Evolutionary conservation across 345 rosid genomes (phyloP).

Genomic region (Excoecaria agallocha): DNA sequence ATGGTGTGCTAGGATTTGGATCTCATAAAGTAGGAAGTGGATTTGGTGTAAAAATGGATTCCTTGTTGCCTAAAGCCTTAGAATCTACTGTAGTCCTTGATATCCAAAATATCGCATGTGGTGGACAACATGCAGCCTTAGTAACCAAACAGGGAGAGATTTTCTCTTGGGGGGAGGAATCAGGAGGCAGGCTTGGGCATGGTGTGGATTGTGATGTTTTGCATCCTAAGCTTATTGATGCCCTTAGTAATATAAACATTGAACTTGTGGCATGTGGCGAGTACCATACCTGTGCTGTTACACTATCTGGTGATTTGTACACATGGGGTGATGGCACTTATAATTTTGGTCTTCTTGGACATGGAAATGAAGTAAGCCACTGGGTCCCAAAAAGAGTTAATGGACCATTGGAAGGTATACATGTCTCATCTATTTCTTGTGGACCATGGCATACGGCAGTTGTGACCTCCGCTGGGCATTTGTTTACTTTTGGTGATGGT

Average conservation of each 20-base stretch:
- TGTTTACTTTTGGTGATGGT: too few relatives aligned
- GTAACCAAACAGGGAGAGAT: too few relatives aligned
- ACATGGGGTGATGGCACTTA: slow-evolving; percentile 78
- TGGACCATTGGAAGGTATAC: slow-evolving; percentile 77
- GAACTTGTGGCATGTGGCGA: slow-evolving; percentile 80
- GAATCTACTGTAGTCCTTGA: too few relatives aligned
- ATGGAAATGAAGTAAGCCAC: slow-evolving; percentile 72
- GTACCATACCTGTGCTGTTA: slow-evolving; percentile 75
- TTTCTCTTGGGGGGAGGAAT: too few relatives aligned
- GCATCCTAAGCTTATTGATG: slow-evolving; percentile 60
- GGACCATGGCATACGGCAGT: slow-evolving; percentile 90
- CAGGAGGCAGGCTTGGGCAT: too few relatives aligned
- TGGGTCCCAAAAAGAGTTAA: slow-evolving; percentile 75
- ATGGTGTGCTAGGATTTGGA: too few relatives aligned
- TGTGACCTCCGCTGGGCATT: slow-evolving; percentile 69
- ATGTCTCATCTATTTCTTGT: slow-evolving; percentile 71
- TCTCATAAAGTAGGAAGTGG: too few relatives aligned
- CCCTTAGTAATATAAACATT: slow-evolving; percentile 56
- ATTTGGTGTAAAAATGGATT: too few relatives aligned
- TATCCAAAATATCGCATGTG: too few relatives aligned
- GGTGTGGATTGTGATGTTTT: too few relatives aligned
- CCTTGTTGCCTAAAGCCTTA: too few relatives aligned
- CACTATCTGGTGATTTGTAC: slow-evolving; percentile 78
- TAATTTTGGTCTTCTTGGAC: slow-evolving; percentile 78
- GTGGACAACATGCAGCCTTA: too few relatives aligned